Conservation (phyloP, 352 stramenopile species). For the Phytophthora aleatoria region DNA sequence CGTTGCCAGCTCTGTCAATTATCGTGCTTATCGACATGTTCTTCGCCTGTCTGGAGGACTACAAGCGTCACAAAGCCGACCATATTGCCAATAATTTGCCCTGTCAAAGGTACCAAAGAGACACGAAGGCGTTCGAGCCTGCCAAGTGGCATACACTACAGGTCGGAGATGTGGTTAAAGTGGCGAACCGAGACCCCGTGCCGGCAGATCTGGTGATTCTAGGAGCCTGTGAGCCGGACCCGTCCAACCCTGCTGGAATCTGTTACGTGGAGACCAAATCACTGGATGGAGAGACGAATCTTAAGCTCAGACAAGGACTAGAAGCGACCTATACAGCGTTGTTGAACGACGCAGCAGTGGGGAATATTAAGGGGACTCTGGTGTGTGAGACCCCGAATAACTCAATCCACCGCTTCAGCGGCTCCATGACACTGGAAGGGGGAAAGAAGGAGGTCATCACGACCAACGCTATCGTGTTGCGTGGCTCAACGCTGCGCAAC, state of each 20-base stretch:
- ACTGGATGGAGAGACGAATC: conserved; percentile 93
- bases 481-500: conserved; percentile 89
- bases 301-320: conserved; percentile 89
- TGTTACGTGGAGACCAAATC: conserved; percentile 94
- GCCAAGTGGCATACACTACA: conserved; percentile 79
- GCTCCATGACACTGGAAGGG: conserved; percentile 71
- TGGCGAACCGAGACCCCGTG: conserved; percentile 87
- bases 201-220: conserved; percentile 91
- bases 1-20: conserved; percentile 90
- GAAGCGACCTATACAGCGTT: conserved; percentile 78
- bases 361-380: conserved; percentile 58
- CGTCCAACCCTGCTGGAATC: conserved; percentile 69
- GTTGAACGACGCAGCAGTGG: conserved; percentile 54
- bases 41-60: conserved; percentile 91
- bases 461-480: conserved; percentile 81
- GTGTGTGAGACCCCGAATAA: conserved; percentile 90
- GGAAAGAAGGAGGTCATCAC: conserved; percentile 78
- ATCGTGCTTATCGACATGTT: conserved; percentile 94
- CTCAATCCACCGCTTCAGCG: conserved; percentile 91
- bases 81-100: conserved; percentile 82
- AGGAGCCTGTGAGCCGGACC: conserved; percentile 74
- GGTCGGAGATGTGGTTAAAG: conserved; percentile 91
- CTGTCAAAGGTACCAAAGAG: conserved; percentile 50
- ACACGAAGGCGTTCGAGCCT: conserved; percentile 53
- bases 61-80: conserved; percentile 90